A percentile compares a stretch with the other conserved stretches of the same genome.
phyloP scores from a whole-genome alignment of 441 rosid genomes.

The Populus hybrid region DNA sequence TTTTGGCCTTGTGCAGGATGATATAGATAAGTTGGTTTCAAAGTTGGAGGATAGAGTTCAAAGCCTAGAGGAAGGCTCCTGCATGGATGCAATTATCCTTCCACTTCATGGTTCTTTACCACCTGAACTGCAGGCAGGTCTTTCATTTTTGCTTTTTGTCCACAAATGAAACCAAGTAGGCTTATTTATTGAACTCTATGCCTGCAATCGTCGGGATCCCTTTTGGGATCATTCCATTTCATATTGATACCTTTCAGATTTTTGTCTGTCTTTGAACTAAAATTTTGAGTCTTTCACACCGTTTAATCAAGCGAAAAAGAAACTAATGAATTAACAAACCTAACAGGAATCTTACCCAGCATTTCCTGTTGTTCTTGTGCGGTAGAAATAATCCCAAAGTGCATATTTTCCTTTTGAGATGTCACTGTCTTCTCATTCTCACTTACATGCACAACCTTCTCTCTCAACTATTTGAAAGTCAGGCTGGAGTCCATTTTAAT shows the following conservation, averaged over 20 bases:
- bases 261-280: neutral
- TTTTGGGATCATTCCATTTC: conserved; percentile 4
- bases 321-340: neutral
- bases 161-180: neutral
- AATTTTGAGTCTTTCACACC: neutral
- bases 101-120: conserved; percentile 99
- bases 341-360: neutral
- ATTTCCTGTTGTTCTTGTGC: neutral
- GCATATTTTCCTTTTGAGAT: neutral
- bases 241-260: neutral
- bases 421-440: neutral
- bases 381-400: neutral
- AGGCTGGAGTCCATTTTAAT: conserved; percentile 13
- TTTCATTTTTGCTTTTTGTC: conserved; percentile 5
- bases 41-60: conserved; percentile 82
- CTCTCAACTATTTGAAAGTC: conserved; percentile 1
- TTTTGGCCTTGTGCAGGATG: conserved; percentile 57
- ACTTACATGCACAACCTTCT: neutral
- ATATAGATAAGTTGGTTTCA: conserved; percentile 81
- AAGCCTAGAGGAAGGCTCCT: conserved; percentile 92
- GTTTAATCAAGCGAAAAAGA: neutral
- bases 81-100: conserved; percentile 90
- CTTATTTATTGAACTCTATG: neutral
- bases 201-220: neutral
- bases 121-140: conserved; percentile 86